Base-by-base conservation (phyloP, 805 yeast genomes). In the Tetrapisispora namnaoensis region DNA sequence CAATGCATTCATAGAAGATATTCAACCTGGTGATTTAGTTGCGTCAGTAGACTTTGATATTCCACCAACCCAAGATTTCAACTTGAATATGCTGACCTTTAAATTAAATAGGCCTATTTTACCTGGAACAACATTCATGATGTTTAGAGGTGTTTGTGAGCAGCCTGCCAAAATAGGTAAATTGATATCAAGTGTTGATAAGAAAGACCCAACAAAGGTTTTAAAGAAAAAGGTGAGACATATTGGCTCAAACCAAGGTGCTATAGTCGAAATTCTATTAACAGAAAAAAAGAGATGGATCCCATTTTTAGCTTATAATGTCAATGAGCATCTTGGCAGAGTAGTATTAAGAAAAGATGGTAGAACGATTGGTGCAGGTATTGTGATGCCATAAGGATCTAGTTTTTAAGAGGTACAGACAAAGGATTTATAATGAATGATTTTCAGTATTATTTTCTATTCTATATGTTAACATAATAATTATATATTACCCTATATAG, bases 301-400 rank as follows among this genome's bases (percentile, higher is more conserved):
- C 42, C 93, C 98, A 68, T 79, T 91, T 47, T 95, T 93, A 70
- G 82, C 89, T 37, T 87, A 80, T 62, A 79, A 73, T 52, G 87
- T 86, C 62, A 86, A 88, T 65, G 96, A 89, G 55, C 97, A 89
- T 69, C 75, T 93, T 58, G 97, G 98, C 58, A 83, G 98, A 70
- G 87, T 93, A 67, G 89, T 98, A 20, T 77, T 93, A 66, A 88
- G 99, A 76, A 98, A 93, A 71, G 98, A 93, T 71, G 99, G 98
- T 60, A 82, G 80, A 59, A 91, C 99, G 43, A 88, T 93, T 69
- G 99, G 98, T 53, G 91, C 93, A 64, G 99, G 99, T 68, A 85
- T 48, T 22, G 28, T 48, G 16, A 35, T 48, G 38, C 34, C 35
- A n/a, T 39, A 39, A 20, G 24, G 18, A 20, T 16, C 32, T 30